A percentile compares a stretch with the other conserved stretches of the same genome.
phyloP scores from a whole-genome alignment of 2,329 filamentous ascomycete species.

The Coniochaeta hoffmannii region DNA sequence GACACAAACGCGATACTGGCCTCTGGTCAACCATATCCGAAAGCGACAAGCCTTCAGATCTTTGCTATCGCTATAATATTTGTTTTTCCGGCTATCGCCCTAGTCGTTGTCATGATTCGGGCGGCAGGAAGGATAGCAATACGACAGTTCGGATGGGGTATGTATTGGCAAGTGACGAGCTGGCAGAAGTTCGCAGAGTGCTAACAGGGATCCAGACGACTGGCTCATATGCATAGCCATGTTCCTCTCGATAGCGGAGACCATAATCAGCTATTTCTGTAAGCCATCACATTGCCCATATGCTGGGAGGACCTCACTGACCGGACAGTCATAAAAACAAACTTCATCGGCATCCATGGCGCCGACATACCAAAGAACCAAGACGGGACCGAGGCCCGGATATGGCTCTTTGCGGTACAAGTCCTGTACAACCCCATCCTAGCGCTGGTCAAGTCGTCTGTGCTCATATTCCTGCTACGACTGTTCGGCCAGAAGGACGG shows the following conservation, averaged over 20 bases:
- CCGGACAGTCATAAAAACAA: conserved; percentile 21
- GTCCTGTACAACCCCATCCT: conserved; percentile 27
- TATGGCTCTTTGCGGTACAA: conserved; percentile 25
- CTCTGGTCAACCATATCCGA: conserved; percentile 5
- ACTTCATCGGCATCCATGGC: conserved; percentile 19
- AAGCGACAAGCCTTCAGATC: conserved; percentile 16
- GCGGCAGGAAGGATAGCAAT: conserved; percentile 16
- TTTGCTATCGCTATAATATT: conserved; percentile 22
- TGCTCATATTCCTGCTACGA: conserved; percentile 24
- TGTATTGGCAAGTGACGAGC: background rate
- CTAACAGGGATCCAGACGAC: conserved; percentile 12
- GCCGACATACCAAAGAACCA: conserved; percentile 13
- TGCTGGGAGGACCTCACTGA: background rate
- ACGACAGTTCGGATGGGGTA: conserved; percentile 16
- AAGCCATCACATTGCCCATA: conserved; percentile 1
- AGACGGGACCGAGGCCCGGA: conserved; percentile 16
- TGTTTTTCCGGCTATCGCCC: conserved; percentile 20
- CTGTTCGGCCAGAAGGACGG: conserved; percentile 21
- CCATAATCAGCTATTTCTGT: conserved; percentile 22
- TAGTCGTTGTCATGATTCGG: conserved; percentile 17
- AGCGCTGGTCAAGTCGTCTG: conserved; percentile 25
- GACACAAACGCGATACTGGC: background rate
- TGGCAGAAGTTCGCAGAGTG: background rate
- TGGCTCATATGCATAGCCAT: conserved; percentile 23
- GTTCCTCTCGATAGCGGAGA: conserved; percentile 20